phyloP scores from a whole-genome alignment of 2,329 filamentous ascomycete species.

The Exophiala phaeomuriformis region DNA sequence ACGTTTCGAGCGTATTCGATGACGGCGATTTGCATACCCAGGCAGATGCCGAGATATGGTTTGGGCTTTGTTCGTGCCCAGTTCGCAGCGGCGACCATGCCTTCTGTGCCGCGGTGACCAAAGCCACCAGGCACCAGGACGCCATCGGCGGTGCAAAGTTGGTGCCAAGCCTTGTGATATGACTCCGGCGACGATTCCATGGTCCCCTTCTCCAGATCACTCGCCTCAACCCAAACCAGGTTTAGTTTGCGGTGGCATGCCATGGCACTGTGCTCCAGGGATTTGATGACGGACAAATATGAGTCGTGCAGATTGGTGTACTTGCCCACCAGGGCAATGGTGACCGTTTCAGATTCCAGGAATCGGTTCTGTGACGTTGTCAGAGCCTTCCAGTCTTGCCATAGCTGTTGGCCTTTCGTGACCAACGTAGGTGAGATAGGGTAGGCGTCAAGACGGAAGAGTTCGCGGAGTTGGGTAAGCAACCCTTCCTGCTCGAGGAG shows the following conservation, averaged over 20 bases:
- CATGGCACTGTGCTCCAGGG: constrained; percentile 88
- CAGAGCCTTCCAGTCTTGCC: constrained; percentile 69
- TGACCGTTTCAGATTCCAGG: constrained; percentile 54
- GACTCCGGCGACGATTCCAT: constrained; percentile 58
- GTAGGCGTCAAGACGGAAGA: constrained; percentile 58
- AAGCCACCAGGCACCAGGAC: constrained; percentile 60
- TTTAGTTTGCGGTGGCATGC: constrained; percentile 70
- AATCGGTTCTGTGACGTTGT: constrained; percentile 61
- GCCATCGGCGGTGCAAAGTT: constrained; percentile 60
- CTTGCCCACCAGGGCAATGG: constrained; percentile 85
- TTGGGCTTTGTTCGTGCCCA: constrained; percentile 77
- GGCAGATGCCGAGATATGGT: constrained; percentile 82
- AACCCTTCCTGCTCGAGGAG: constrained; percentile 78
- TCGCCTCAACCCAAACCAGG: constrained; percentile 76
- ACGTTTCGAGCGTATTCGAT: constrained; percentile 79
- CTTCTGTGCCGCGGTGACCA: constrained; percentile 71
- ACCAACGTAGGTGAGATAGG: constrained; percentile 48
- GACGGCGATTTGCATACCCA: constrained; percentile 89
- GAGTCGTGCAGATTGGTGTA: constrained; percentile 79
- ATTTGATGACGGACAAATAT: constrained; percentile 77
- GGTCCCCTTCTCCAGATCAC: constrained; percentile 66
- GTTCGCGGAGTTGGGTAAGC: constrained; percentile 56
- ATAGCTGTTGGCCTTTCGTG: constrained; percentile 60
- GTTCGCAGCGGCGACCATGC: constrained; percentile 81
- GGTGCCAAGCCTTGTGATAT: constrained; percentile 81